Conservation (phyloP, 73 alveolate genomes). For the Stentor coeruleus region DNA sequence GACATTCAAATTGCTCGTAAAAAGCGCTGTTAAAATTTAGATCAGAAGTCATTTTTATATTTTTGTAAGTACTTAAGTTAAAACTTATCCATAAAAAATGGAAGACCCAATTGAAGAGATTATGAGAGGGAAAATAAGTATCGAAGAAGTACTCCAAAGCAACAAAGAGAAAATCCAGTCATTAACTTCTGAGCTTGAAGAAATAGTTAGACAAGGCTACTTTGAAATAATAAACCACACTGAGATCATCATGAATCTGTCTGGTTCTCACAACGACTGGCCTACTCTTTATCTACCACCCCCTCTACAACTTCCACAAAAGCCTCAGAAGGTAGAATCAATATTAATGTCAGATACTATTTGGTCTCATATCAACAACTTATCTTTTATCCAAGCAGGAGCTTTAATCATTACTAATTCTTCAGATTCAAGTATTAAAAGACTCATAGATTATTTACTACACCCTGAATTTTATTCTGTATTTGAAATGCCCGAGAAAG, state of each 20-base stretch:
- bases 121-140: neutral
- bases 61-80: neutral
- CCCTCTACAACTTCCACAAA: neutral
- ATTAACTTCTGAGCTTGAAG: neutral
- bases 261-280: neutral
- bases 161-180: conserved; percentile 6
- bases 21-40: neutral
- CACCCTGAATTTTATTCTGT: neutral
- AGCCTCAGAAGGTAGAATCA: neutral
- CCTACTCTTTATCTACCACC: neutral
- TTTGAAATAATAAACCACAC: neutral
- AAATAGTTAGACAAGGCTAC: neutral
- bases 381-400: neutral
- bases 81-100: neutral
- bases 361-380: neutral
- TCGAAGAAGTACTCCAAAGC: neutral
- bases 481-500: neutral
- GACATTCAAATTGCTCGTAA: conserved; percentile 2
- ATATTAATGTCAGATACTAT: neutral
- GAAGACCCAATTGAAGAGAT: neutral
- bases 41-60: neutral
- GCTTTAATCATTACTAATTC: neutral
- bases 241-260: neutral
- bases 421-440: neutral
- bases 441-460: neutral